Base-by-base conservation (phyloP, 2,329 filamentous ascomycete genomes). In the Fusarium poae region DNA sequence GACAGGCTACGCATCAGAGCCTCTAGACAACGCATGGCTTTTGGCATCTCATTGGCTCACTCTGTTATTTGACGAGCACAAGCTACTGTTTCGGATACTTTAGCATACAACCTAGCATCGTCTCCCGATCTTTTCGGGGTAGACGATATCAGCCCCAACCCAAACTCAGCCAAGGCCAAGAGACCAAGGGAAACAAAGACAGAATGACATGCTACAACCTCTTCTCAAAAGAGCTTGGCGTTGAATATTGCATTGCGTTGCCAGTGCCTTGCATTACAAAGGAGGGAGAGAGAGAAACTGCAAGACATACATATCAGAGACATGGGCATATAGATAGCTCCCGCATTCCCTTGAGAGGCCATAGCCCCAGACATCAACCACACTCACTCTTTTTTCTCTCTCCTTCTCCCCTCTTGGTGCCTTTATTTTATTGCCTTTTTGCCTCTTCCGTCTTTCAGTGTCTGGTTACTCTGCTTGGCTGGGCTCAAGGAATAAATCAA, bases 301-400 rank as follows among this genome's bases (percentile, higher is more conserved):
- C 63, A 27, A 55, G 30, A 54, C 30, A 55, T 65, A 54, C 30
- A 55, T 65, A 65, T 61, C 37, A 59, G 61, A 69, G 66, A 71
- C 65, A 65, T 72, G 58, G 62, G 65, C 58, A 62, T 73, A 74
- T 74, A 74, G 62, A 72, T 66, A 64, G 57, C 55, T 70, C 62
- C 67, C 62, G 44, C 72, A 73, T 74, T 74, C 72, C 72, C 67
- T 62, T 48, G 46, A 34, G 63, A 74, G 70, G 72, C 65, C 65
- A 46, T 49, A 21, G n/a, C n/a, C 42, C 25, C 63, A 57, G 30
- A 59, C 35, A 35, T 34, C 43, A 60, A 65, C 60, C 62, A 65
- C 46, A 16, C 62, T 65, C 62, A 44, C 45, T 65, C 62, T 42
- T 46, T 51, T 35, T 25, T 2, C 35, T 37, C n/a, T 35, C 12